phyloP scores from a whole-genome alignment of 345 rosid genomes.

The Eucalyptus albens region DNA sequence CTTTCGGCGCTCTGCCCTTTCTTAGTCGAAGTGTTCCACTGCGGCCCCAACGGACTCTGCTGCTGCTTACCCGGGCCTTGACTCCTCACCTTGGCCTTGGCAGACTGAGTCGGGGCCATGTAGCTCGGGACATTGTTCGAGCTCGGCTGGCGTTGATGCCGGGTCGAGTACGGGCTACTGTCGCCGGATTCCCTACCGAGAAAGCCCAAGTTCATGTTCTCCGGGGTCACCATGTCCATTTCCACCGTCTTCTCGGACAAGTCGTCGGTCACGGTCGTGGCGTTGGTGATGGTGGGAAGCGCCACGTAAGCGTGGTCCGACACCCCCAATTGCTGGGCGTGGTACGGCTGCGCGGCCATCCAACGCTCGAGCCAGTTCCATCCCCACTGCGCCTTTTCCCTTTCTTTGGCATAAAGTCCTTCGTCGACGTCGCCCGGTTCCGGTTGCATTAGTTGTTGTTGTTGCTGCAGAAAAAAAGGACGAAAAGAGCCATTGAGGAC shows the following conservation, averaged over 20 bases:
- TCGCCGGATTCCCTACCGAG: constrained; percentile 13
- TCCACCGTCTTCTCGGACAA: constrained; percentile 81
- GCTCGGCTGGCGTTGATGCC: constrained; percentile 21
- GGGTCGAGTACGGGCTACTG: constrained; percentile 9
- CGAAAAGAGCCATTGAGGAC: background rate
- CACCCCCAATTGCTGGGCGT: constrained; percentile 20
- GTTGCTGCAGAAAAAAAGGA: constrained; percentile 6
- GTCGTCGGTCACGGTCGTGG: constrained; percentile 44
- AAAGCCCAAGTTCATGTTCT: constrained; percentile 1
- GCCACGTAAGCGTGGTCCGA: constrained; percentile 43
- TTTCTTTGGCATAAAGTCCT: constrained; percentile 20
- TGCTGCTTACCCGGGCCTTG: constrained; percentile 24
- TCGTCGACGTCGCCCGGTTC: constrained; percentile 13
- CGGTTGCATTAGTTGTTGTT: constrained; percentile 9
- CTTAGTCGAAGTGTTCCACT: constrained; percentile 75
- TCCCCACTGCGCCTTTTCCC: constrained; percentile 57
- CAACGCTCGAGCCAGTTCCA: constrained; percentile 96
- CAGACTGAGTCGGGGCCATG: constrained; percentile 84
- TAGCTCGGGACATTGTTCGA: constrained; percentile 52
- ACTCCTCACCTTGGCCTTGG: constrained; percentile 69
- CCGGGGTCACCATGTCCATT: constrained; percentile 44
- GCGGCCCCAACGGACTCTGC: constrained; percentile 24
- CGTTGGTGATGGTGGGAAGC: constrained; percentile 22
- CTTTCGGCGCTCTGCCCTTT: constrained; percentile 21
- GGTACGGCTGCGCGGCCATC: constrained; percentile 80